A percentile compares a stretch with the other conserved stretches of the same genome.
These are phyloP conservation scores for Nitzschia sp. DNA, from an alignment of 108 stramenopile species.

Conservation along the genomic window DNA sequence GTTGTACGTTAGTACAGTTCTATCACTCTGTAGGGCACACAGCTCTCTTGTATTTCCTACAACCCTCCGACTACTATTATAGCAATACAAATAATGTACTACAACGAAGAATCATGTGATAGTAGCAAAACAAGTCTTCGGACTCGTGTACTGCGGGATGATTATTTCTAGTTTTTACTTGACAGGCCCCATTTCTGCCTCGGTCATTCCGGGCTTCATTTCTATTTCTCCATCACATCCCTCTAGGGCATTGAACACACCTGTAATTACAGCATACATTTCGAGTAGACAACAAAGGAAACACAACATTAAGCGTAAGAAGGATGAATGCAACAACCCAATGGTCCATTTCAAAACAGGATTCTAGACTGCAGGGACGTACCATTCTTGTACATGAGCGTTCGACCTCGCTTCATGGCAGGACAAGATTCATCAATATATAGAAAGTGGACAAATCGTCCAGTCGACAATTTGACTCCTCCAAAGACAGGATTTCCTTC, in stretches of 20 bases:
- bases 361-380: no score
- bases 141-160: no score
- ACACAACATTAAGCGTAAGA: no score
- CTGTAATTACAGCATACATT: constrained; percentile 13
- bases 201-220: constrained; percentile 63
- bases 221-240: constrained; percentile 82
- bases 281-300: not conserved
- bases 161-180: no score
- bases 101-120: no score
- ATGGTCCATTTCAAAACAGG: no score
- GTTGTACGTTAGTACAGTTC: no score
- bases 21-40: no score
- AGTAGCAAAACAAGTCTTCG: not conserved
- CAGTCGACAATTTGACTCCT: constrained; percentile 53
- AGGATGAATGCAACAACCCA: no score
- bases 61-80: not conserved
- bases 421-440: constrained; percentile 61
- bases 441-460: constrained; percentile 75
- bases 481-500: constrained; percentile 63
- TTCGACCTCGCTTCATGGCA: constrained; percentile 66
- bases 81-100: no score
- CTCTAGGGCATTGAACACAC: constrained; percentile 81
- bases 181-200: constrained; percentile 41
- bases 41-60: no score
- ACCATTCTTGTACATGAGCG: constrained; percentile 89